Evolutionary conservation across 768 basidiomycete species (phyloP), one percentile per base, ranked within the genome.

Genomic region (Hypsizygus marmoreus): DNA sequence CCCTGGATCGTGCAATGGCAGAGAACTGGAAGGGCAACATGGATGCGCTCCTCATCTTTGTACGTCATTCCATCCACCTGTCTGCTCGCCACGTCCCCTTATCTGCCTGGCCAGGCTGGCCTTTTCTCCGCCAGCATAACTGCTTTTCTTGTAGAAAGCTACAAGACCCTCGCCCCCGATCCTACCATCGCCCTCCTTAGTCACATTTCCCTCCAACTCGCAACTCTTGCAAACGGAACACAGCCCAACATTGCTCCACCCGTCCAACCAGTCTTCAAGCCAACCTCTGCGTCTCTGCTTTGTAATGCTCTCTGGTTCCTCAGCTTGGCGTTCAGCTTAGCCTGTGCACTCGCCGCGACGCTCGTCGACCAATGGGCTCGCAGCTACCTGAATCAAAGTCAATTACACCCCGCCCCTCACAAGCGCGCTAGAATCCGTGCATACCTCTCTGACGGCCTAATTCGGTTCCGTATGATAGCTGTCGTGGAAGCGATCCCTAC

Each of bases 341-440:
- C 59, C 2, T 67, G 68, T 49, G 72, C 72, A 9, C 63, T 74
- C 16, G 58, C 65, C 1, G 72, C 74, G 6, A 76, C 73, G 11
- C 49, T 79, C 4, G 69, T 74, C 16, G 69, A 78, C 47, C 73
- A 76, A 45, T 79, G 78, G 77, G 61, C 74, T 0, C 63, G 71
- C 10, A 60, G 65, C 20, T 73, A 73, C 45, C 50, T 66, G 16
- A 61, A 69, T 8, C 54, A 67, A 22, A 55, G 55, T 22, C 55
- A 61, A 36, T 61, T 55, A 47, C 61, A 62, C 34, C 65, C 62
- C 33, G 51, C 63, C 25, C 64, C 69, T 8, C 59, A 70, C 45
- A 65, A 64, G 43, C 66, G 69, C 10, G 72, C 73, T 3, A 61
- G 74, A 14, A 62, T 75, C 2, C 66, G 71, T 19, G 62, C 73